phyloP scores from a whole-genome alignment of 78 protist species.

The Dictyostelium firmibasis region DNA sequence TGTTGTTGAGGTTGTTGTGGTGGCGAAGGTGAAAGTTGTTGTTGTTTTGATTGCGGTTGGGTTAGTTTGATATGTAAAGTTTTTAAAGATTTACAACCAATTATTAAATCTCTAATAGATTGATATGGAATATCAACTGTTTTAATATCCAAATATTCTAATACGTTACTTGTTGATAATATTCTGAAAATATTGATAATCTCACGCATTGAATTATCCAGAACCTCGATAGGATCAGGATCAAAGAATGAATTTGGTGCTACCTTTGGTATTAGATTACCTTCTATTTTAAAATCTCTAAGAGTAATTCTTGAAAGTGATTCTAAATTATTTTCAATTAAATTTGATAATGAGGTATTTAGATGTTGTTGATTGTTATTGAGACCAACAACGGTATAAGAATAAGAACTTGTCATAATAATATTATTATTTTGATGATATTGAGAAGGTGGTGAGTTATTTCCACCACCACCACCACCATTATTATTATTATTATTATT shows the following conservation, averaged over 20 bases:
- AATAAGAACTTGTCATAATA: neutral
- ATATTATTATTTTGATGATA: neutral
- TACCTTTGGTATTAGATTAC: neutral
- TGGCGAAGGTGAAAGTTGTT: too few relatives aligned
- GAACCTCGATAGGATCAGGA: neutral
- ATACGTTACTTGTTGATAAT: neutral
- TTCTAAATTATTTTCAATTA: conserved; percentile 3
- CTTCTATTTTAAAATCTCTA: neutral
- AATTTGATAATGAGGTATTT: neutral
- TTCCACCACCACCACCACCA: neutral
- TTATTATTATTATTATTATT: too few relatives aligned
- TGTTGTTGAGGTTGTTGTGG: neutral
- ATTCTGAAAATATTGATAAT: neutral
- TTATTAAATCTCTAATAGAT: neutral
- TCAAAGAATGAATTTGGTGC: neutral
- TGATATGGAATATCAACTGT: neutral
- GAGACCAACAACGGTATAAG: neutral
- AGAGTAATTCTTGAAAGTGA: neutral
- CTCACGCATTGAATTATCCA: neutral
- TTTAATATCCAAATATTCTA: neutral
- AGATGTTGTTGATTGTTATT: neutral
- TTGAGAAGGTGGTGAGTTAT: neutral
- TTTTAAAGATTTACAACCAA: neutral
- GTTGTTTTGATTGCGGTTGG: neutral
- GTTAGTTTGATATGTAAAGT: neutral